Conservation (phyloP, 2,329 filamentous ascomycete species). For the Colletotrichum scovillei region DNA sequence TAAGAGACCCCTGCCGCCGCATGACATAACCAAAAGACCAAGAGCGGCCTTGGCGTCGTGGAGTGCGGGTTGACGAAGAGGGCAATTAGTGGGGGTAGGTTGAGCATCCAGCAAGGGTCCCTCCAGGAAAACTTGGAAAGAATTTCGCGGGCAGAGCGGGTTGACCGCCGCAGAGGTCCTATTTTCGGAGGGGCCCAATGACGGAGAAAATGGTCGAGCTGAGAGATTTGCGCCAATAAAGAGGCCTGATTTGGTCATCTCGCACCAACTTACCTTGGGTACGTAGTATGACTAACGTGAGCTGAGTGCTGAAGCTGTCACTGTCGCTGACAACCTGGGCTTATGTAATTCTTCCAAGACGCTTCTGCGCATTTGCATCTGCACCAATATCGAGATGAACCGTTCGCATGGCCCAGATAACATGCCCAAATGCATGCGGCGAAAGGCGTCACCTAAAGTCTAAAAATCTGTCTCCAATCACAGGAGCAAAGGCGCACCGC, state of each 20-base stretch:
- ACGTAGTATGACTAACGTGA: too few relatives aligned
- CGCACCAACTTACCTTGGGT: too few relatives aligned
- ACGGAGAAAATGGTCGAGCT: background rate
- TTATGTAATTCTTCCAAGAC: background rate
- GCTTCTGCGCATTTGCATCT: background rate
- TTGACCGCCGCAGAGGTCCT: slow-evolving; percentile 13
- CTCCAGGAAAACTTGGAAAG: slow-evolving; percentile 26
- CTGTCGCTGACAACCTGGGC: background rate
- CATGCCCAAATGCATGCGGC: slow-evolving; percentile 18
- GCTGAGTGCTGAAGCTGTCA: background rate
- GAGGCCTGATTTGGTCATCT: slow-evolving; percentile 21
- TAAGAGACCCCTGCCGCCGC: slow-evolving; percentile 26
- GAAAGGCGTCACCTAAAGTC: slow-evolving; percentile 11
- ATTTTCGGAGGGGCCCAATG: background rate
- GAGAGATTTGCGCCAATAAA: slow-evolving; percentile 21
- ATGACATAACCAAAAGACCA: slow-evolving; percentile 31
- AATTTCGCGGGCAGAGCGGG: background rate
- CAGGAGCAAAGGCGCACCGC: background rate
- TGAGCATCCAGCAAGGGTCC: background rate
- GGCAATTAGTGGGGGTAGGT: slow-evolving; percentile 15
- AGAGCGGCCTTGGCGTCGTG: slow-evolving; percentile 10
- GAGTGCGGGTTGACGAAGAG: background rate
- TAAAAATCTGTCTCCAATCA: background rate
- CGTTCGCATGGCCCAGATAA: slow-evolving; percentile 5
- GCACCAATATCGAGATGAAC: slow-evolving; percentile 25